Evolutionary conservation across 2,329 filamentous ascomycete species (phyloP).

Genomic region (Aspergillus brasiliensis): DNA sequence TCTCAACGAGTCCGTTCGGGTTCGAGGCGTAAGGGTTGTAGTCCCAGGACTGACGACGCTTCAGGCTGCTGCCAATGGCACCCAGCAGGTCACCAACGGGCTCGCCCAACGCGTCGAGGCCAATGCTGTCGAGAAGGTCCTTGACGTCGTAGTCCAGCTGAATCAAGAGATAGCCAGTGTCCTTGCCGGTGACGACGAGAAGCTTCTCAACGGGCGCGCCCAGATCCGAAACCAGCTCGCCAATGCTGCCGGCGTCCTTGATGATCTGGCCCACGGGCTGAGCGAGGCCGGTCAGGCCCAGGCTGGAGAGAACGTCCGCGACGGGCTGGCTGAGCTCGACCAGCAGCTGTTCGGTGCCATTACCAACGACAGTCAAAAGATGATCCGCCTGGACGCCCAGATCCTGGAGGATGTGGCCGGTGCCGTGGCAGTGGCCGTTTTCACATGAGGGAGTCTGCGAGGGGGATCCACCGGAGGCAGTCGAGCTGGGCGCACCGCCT

Average conservation of each 20-base stretch:
- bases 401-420: constrained; percentile 34
- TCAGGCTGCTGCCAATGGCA: constrained; percentile 13
- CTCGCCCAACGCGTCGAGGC: constrained; percentile 13
- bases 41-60: constrained; percentile 7
- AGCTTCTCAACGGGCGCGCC: constrained; percentile 22
- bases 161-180: constrained; percentile 12
- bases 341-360: constrained; percentile 30
- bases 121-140: constrained; percentile 14
- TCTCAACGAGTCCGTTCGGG: constrained; percentile 14
- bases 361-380: constrained; percentile 33
- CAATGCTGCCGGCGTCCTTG: constrained; percentile 26
- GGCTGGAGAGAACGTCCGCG: constrained; percentile 28
- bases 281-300: constrained; percentile 30
- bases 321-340: constrained; percentile 34
- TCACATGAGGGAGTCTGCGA: constrained; percentile 13
- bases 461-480: background rate
- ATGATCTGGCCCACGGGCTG: constrained; percentile 31
- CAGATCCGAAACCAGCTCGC: constrained; percentile 30
- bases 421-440: constrained; percentile 20
- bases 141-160: constrained; percentile 12
- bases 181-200: constrained; percentile 24
- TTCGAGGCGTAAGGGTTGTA: background rate
- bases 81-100: constrained; percentile 20
- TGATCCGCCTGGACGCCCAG: constrained; percentile 34
- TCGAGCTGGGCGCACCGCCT: background rate